These are phyloP conservation scores for Colletotrichum gigasporum DNA, from an alignment of 2,329 filamentous ascomycete species.

Conservation along the genomic window DNA sequence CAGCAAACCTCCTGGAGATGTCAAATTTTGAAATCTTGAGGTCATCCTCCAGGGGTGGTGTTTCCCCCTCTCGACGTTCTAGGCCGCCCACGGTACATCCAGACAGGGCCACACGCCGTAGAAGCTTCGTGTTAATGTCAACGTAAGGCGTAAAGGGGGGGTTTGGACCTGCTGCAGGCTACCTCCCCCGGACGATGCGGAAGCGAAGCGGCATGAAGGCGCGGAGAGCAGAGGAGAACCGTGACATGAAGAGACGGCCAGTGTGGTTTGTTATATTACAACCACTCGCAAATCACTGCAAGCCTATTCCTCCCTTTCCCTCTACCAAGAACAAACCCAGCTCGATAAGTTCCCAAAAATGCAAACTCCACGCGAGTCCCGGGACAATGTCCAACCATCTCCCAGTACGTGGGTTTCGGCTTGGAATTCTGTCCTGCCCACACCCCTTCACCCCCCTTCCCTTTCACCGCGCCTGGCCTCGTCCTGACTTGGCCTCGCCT, in stretches of 20 bases:
- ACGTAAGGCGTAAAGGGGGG: constrained; percentile 11
- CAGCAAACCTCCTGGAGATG: constrained; percentile 5
- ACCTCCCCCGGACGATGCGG: constrained; percentile 9
- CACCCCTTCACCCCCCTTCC: constrained; percentile 12
- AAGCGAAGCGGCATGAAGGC: not conserved
- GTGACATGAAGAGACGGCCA: constrained; percentile 4
- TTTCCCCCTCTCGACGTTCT: constrained; percentile 15
- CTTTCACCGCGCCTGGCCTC: constrained; percentile 1
- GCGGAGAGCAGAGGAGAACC: too few relatives aligned
- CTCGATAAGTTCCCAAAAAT: constrained; percentile 24
- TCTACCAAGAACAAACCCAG: constrained; percentile 13
- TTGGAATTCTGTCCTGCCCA: constrained; percentile 6
- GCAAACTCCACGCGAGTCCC: constrained; percentile 29
- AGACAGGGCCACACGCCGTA: not conserved
- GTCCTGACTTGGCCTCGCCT: constrained; percentile 7
- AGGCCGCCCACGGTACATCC: constrained; percentile 13
- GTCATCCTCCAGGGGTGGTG: constrained; percentile 6
- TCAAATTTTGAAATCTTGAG: not conserved
- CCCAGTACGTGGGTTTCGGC: constrained; percentile 29
- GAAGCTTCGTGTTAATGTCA: constrained; percentile 11
- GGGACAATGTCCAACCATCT: constrained; percentile 22
- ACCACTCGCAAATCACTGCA: constrained; percentile 17
- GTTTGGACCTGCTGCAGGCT: not conserved
- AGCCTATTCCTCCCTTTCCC: not conserved
- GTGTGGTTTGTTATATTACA: constrained; percentile 13